A percentile compares a stretch with the other conserved stretches of the same genome.
Conservation (phyloP, 2,329 filamentous ascomycete species). For the Nigrograna mackinnonii region DNA sequence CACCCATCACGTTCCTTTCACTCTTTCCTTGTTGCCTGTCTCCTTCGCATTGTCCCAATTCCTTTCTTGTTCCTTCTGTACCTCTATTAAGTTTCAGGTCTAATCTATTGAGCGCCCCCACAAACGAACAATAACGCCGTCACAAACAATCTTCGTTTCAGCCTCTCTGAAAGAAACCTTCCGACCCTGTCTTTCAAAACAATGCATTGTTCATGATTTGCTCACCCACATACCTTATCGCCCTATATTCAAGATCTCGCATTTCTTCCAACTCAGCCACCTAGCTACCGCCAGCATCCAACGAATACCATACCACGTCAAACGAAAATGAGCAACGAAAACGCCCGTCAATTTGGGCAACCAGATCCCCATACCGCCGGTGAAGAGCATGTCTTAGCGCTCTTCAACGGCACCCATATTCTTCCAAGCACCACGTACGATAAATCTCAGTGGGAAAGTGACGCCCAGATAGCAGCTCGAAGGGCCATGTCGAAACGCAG, state of each 20-base stretch:
- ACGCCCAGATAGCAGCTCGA: slow-evolving; percentile 28
- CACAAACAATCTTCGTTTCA: slow-evolving; percentile 34
- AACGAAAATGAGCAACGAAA: slow-evolving; percentile 21
- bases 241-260: slow-evolving; percentile 4
- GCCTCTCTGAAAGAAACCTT: slow-evolving; percentile 2
- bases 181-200: slow-evolving; percentile 13
- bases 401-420: slow-evolving; percentile 20
- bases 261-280: slow-evolving; percentile 12
- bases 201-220: slow-evolving; percentile 25
- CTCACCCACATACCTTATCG: slow-evolving; percentile 5
- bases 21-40: slow-evolving; percentile 1
- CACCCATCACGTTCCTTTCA: slow-evolving; percentile 2
- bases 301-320: slow-evolving; percentile 3
- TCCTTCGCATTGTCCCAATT: background rate
- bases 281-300: slow-evolving; percentile 2
- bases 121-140: slow-evolving; percentile 27
- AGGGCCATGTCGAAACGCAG: slow-evolving; percentile 32
- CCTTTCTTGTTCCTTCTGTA: slow-evolving; percentile 18
- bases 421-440: slow-evolving; percentile 19
- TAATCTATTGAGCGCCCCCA: slow-evolving; percentile 14
- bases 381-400: slow-evolving; percentile 27
- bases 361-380: too few species aligned
- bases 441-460: slow-evolving; percentile 21
- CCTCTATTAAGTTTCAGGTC: slow-evolving; percentile 11
- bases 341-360: slow-evolving; percentile 12